Percentiles rank a stretch among this genome's conserved stretches.
Conservation (phyloP, 495 filamentous ascomycete species). For the Durotheca rogersii region DNA sequence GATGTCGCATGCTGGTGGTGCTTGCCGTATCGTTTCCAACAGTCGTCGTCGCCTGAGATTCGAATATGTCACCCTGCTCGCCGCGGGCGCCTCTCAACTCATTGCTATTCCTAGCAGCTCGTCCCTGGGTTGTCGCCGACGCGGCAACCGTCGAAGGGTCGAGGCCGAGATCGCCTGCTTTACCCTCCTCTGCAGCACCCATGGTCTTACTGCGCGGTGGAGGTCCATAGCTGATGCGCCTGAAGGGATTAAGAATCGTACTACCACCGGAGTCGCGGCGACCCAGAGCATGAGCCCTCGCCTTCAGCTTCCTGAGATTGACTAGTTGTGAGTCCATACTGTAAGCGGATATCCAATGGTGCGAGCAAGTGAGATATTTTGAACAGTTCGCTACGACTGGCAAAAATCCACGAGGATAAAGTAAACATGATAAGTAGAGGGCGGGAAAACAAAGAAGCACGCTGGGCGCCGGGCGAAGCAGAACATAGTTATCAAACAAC, state of each 20-base stretch:
- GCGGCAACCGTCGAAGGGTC: slow-evolving; percentile 20
- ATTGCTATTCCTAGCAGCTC: slow-evolving; percentile 22
- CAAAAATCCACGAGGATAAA: background rate
- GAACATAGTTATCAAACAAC: background rate
- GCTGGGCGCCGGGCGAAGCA: background rate
- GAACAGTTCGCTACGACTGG: background rate
- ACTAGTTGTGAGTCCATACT: slow-evolving; percentile 34
- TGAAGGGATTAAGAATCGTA: slow-evolving; percentile 37
- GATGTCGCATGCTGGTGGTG: slow-evolving; percentile 12
- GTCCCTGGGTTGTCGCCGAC: too few relatives aligned
- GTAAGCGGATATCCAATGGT: slow-evolving; percentile 28
- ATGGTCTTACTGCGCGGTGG: slow-evolving; percentile 29
- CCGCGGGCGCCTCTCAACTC: slow-evolving; percentile 15
- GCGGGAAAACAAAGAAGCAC: too few relatives aligned
- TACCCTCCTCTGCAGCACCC: slow-evolving; percentile 29
- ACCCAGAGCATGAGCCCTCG: slow-evolving; percentile 35
- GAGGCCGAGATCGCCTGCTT: too few relatives aligned
- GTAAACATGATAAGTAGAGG: background rate
- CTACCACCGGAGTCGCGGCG: slow-evolving; percentile 31
- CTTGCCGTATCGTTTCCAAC: slow-evolving; percentile 12
- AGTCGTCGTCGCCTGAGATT: slow-evolving; percentile 33
- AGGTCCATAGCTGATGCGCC: slow-evolving; percentile 29
- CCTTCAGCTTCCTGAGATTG: slow-evolving; percentile 38
- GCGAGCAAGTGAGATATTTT: background rate
- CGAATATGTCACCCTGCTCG: slow-evolving; percentile 20